Percentiles rank a stretch among this genome's conserved stretches.
Evolutionary conservation across 73 alveolate genomes (phyloP).

Genomic region (Symbiodinium natans): DNA sequence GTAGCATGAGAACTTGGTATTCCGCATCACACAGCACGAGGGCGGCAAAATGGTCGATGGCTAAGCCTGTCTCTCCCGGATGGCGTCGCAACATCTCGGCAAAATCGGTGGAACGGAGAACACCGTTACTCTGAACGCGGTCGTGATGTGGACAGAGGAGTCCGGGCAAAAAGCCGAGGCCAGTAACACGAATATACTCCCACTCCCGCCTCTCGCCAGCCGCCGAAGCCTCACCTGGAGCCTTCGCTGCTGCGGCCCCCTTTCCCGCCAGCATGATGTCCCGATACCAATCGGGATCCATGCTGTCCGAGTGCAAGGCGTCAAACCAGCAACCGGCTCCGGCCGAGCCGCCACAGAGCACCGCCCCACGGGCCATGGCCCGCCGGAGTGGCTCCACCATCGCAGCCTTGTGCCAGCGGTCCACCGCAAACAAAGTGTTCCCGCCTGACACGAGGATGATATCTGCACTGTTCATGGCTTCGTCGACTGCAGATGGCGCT

Average conservation of each 20-base stretch:
- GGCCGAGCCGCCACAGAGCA: conserved; percentile 29
- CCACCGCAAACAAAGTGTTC: conserved; percentile 37
- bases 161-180: conserved; percentile 49
- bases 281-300: conserved; percentile 52
- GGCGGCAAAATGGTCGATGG: conserved; percentile 30
- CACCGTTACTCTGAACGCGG: conserved; percentile 82
- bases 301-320: conserved; percentile 54
- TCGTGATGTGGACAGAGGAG: conserved; percentile 75
- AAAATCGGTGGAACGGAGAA: conserved; percentile 46
- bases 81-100: conserved; percentile 35
- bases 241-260: conserved; percentile 14
- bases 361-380: background rate
- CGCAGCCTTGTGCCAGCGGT: conserved; percentile 7
- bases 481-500: background rate
- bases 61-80: background rate
- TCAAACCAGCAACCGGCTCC: conserved; percentile 92
- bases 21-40: conserved; percentile 7
- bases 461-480: background rate
- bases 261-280: background rate
- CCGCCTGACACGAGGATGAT: conserved; percentile 80
- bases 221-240: background rate
- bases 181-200: conserved; percentile 30
- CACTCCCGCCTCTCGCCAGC: conserved; percentile 14
- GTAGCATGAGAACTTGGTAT: background rate
- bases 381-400: background rate